Evolutionary conservation across 805 yeast species (phyloP), one percentile per base, ranked within the genome.

Genomic region (Pichia paraexigua): DNA sequence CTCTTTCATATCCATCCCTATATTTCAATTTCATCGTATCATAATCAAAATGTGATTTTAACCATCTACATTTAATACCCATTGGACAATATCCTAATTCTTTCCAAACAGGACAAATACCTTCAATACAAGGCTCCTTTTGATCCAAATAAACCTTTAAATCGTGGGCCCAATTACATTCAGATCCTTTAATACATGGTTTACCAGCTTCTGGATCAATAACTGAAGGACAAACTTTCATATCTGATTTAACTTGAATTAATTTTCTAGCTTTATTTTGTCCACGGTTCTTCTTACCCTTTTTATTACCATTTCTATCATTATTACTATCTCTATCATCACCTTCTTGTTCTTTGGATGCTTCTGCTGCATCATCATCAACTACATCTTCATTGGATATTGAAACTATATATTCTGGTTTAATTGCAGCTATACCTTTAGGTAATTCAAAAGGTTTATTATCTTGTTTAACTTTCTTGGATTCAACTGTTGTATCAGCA

Each of bases 61-160:
- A 75, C 88, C 96, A 94, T 60, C 97, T 79, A 70, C 99, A 94
- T 66, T 88, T 92, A 60, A 87, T 69, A 0, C 99, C 99, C 55
- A 85, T 78, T 5, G 96, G 96, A 73, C 99, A 94, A 62, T 80
- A 83, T 0, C 99, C 99, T 37, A 88, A 72, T 1, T 86, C 84
- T 35, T 71, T 72, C 63, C 71, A 90, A 4, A 88, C 96, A 0
- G 99, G 98, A 68, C 99, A 94, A 1, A 61, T 62, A 0, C 95
- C 95, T 11, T 75, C 78, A 22, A 88, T 70, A 64, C 94, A 98
- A 0, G 69, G 74, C 1, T 81, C 85, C 65, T 94, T 92, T 24
- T 77, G 65, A 0, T 63, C 69, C 30, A 94, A 65, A 60, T 89
- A 94, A 45, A 67, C 72, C 3, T 73, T 75, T 24, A 90, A 64